phyloP scores from a whole-genome alignment of 495 filamentous ascomycete genomes.

The Aspergillus nidulans region DNA sequence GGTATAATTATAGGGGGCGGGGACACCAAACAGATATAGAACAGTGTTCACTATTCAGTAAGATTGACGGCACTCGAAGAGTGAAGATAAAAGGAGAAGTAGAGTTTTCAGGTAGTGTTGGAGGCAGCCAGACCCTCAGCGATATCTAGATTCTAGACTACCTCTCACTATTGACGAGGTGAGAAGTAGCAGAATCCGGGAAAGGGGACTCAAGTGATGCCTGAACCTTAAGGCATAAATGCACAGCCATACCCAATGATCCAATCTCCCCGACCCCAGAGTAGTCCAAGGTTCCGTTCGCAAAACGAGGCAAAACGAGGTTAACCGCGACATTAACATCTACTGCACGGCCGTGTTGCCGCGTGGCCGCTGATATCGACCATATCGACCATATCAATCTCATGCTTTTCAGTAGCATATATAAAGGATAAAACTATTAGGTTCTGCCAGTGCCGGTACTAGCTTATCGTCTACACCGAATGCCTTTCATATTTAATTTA shows the following conservation, averaged over 20 bases:
- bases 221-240: background rate
- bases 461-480: too few species aligned
- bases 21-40: background rate
- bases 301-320: too few species aligned
- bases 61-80: background rate
- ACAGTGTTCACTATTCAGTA: background rate
- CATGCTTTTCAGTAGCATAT: too few species aligned
- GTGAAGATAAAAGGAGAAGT: background rate
- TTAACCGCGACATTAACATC: too few species aligned
- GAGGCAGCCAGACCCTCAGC: background rate
- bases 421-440: too few species aligned
- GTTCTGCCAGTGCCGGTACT: too few species aligned
- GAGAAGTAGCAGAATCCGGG: background rate
- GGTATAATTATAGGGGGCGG: background rate
- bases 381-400: too few species aligned
- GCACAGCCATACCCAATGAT: background rate
- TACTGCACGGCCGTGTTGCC: too few species aligned
- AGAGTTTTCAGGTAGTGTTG: background rate
- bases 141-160: background rate
- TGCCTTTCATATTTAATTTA: too few species aligned
- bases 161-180: constrained; percentile 1
- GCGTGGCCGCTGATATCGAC: too few species aligned
- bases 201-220: background rate
- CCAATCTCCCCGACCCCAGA: background rate
- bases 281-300: too few species aligned